phyloP scores from a whole-genome alignment of 2,329 filamentous ascomycete genomes.

The Arthrobotrys megalospora region DNA sequence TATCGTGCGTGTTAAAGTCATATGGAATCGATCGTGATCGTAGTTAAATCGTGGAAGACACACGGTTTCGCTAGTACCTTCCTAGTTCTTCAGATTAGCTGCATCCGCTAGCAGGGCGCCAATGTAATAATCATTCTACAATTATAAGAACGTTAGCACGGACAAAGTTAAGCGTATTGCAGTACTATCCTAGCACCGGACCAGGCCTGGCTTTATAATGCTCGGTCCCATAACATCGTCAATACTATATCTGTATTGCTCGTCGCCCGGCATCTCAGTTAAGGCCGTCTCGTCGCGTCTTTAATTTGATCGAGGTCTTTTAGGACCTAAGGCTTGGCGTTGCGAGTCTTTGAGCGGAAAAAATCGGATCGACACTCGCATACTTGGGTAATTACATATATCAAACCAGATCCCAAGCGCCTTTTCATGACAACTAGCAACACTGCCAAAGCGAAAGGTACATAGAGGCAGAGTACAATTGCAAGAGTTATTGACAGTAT shows the following conservation, averaged over 20 bases:
- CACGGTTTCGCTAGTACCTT: slow-evolving; percentile 6
- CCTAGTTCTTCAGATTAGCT: slow-evolving; percentile 12
- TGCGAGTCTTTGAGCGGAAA: slow-evolving; percentile 15
- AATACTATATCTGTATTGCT: slow-evolving; percentile 17
- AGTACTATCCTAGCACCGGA: slow-evolving; percentile 21
- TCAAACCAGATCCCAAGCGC: slow-evolving; percentile 17
- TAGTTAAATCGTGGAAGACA: slow-evolving; percentile 19
- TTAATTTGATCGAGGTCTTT: slow-evolving; percentile 10
- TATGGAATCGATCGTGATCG: slow-evolving; percentile 18
- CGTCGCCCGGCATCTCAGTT: slow-evolving; percentile 15
- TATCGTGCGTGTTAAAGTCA: slow-evolving; percentile 3
- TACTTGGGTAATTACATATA: slow-evolving; percentile 23
- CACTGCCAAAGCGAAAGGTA: slow-evolving; percentile 26
- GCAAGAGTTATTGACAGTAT: slow-evolving; percentile 15
- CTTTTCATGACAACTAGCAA: slow-evolving; percentile 18
- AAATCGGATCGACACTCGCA: slow-evolving; percentile 9
- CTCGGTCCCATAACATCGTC: slow-evolving; percentile 17
- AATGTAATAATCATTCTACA: slow-evolving; percentile 16
- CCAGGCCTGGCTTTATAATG: slow-evolving; percentile 8
- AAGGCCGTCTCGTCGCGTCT: slow-evolving; percentile 13
- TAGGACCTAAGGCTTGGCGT: slow-evolving; percentile 10
- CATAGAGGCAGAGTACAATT: slow-evolving; percentile 21
- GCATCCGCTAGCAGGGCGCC: slow-evolving; percentile 1
- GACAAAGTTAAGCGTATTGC: slow-evolving; percentile 12
- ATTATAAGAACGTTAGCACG: slow-evolving; percentile 13